Conservation (phyloP, 306 rosid species). For the Carpinus fangiana region DNA sequence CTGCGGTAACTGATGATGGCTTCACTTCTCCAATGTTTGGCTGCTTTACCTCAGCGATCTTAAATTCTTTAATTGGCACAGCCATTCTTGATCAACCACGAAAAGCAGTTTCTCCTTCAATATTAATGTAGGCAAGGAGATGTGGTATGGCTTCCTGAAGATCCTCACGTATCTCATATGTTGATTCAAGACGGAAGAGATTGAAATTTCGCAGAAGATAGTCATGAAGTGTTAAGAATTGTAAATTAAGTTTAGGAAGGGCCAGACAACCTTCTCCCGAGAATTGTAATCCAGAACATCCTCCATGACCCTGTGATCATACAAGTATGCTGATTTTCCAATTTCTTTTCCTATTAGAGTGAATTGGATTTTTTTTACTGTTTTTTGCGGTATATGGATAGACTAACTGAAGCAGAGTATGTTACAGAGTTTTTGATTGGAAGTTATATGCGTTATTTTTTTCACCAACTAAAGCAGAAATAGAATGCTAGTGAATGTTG, state of each 20-base stretch:
- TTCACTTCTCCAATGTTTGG: slow-evolving; percentile 99
- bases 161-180: slow-evolving; percentile 98
- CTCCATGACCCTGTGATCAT: too few relatives aligned
- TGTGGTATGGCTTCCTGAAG: slow-evolving; percentile 96
- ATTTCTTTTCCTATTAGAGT: too few relatives aligned
- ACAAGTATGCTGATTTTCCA: too few relatives aligned
- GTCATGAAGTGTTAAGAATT: slow-evolving; percentile 96
- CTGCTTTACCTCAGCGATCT: slow-evolving; percentile 78
- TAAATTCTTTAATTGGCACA: slow-evolving; percentile 84
- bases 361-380: too few relatives aligned
- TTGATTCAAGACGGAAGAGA: slow-evolving; percentile 96
- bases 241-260: slow-evolving; percentile 93
- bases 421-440: too few relatives aligned
- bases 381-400: too few relatives aligned
- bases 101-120: slow-evolving; percentile 82
- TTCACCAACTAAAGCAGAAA: too few relatives aligned
- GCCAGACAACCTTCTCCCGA: slow-evolving; percentile 99
- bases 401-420: too few relatives aligned
- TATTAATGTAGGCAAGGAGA: slow-evolving; percentile 87
- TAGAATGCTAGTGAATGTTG: too few relatives aligned
- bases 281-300: background rate
- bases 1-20: slow-evolving; percentile 90
- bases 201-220: slow-evolving; percentile 91
- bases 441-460: too few relatives aligned
- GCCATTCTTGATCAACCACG: slow-evolving; percentile 99